Base-by-base conservation (phyloP, 2,329 filamentous ascomycete species). In the Colletotrichum filicis region DNA sequence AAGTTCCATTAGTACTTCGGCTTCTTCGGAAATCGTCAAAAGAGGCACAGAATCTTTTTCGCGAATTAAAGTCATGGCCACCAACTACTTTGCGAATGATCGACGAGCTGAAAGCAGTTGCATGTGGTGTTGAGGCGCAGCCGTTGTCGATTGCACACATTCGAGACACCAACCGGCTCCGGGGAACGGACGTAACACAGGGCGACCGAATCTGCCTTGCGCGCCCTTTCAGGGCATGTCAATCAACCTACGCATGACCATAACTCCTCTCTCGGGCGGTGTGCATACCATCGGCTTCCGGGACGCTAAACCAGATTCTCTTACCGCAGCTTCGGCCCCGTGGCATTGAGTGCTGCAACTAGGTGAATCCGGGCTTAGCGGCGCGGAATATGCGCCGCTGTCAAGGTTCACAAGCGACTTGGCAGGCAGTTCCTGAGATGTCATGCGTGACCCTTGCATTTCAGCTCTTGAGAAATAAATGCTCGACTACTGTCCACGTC, bases 141-240 rank as follows among this genome's bases (percentile, higher is more conserved):
- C 16, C 19, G 22, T 7, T 46, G 26, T 32, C 16, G 16, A 58
- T 4, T 22, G 22, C 53, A 30, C n/a, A 30, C 2, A 46, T 35
- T 30, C 19, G 6, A 32, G 46, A 42, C 32, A 30, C 8, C 5
- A 56, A 46, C 24, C 24, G 12, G 24, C 19, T 24, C 5, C 9
- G 22, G 5, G 5, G 16, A 22, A 32, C 8, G 28, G 19, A 19
- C 42, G 19, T 49, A 68, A 64, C 42, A 46, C 58, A 63, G 19
- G 65, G 58, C 65, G 65, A 68, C 52, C 30, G 14, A 72, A 24
- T 68, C 58, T 64, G 69, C 69, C 69, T 72, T 49, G 42, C 22
- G 64, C 19, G 22, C 19, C 8, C 16, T 22, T 66, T 22, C n/a
- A 53, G 49, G 24, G 46, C 60, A 52, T 22, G 24, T 42, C 56